Percentiles rank a stretch among this genome's conserved stretches.
These are phyloP conservation scores for Hypocreales sp. DNA, from an alignment of 2,329 filamentous ascomycete species.

Conservation along the genomic window DNA sequence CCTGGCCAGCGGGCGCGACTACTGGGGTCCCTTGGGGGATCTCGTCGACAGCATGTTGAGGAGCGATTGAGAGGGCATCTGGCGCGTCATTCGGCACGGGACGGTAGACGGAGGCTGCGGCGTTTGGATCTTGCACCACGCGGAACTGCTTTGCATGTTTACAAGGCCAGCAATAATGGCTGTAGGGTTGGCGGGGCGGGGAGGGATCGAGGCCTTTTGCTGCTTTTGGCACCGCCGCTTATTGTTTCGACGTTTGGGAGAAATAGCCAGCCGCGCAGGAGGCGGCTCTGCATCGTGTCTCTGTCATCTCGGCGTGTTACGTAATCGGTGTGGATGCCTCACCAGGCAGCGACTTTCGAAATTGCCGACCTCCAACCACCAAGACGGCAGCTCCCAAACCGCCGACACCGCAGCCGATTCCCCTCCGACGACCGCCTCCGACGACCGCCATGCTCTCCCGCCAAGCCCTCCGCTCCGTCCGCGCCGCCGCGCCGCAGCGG, in stretches of 20 bases:
- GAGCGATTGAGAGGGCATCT: constrained; percentile 54
- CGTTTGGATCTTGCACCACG: constrained; percentile 7
- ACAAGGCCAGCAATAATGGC: too few species aligned
- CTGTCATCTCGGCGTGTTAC: background rate
- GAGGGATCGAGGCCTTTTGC: too few species aligned
- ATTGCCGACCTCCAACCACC: constrained; percentile 22
- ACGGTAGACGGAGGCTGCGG: constrained; percentile 6
- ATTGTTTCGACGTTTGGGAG: background rate
- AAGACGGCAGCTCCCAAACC: constrained; percentile 10
- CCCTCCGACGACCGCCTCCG: constrained; percentile 5
- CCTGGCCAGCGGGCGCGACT: constrained; percentile 85
- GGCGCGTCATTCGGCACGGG: too few species aligned
- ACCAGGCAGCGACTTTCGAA: constrained; percentile 25
- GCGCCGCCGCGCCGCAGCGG: constrained; percentile 45
- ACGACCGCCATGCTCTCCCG: constrained; percentile 38
- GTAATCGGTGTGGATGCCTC: constrained; percentile 20
- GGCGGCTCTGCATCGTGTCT: too few species aligned
- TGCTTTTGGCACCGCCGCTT: too few species aligned
- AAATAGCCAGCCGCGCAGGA: background rate
- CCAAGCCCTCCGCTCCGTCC: constrained; percentile 40
- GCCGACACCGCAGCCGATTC: constrained; percentile 13
- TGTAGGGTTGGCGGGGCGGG: too few species aligned
- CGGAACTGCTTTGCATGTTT: constrained; percentile 1
- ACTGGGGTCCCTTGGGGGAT: constrained; percentile 90
- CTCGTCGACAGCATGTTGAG: constrained; percentile 95